Evolutionary conservation across 1,139 yeast genomes (phyloP).

Genomic region (Sugiyamaella xylanicola): DNA sequence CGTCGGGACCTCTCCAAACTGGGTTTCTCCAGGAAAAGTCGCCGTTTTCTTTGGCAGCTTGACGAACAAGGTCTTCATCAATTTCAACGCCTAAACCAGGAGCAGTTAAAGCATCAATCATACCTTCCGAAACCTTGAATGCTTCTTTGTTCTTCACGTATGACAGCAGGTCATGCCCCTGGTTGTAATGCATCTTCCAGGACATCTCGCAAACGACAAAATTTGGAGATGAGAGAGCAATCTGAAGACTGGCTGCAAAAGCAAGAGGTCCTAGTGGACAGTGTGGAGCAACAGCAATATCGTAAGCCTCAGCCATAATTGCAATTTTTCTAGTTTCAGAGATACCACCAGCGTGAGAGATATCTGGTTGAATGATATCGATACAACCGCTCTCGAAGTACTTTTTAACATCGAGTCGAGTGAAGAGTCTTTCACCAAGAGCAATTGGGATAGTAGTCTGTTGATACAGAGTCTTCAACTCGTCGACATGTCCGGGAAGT

Average conservation of each 20-base stretch:
- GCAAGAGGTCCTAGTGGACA: slow-evolving; percentile 42
- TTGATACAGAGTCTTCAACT: slow-evolving; percentile 33
- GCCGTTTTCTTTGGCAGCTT: slow-evolving; percentile 29
- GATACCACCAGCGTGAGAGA: slow-evolving; percentile 41
- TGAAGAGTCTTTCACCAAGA: slow-evolving; percentile 39
- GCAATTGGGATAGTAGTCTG: slow-evolving; percentile 40
- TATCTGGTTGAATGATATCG: slow-evolving; percentile 40
- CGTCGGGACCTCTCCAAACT: slow-evolving; percentile 37
- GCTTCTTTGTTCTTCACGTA: slow-evolving; percentile 34
- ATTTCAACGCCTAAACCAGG: slow-evolving; percentile 40
- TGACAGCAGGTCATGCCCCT: slow-evolving; percentile 34
- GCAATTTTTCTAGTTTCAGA: slow-evolving; percentile 39
- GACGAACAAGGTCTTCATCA: slow-evolving; percentile 34
- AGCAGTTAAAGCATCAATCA: slow-evolving; percentile 31
- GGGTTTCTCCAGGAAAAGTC: slow-evolving; percentile 38
- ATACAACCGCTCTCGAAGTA: slow-evolving; percentile 38
- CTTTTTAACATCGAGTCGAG: slow-evolving; percentile 37
- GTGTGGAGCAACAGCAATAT: slow-evolving; percentile 41
- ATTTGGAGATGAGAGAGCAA: slow-evolving; percentile 36
- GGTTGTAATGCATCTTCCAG: slow-evolving; percentile 38
- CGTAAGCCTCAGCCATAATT: slow-evolving; percentile 40
- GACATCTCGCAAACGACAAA: slow-evolving; percentile 40
- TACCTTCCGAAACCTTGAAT: slow-evolving; percentile 35
- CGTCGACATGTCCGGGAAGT: slow-evolving; percentile 40
- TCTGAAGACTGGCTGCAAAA: slow-evolving; percentile 39